Conservation (phyloP, 345 rosid genomes). For the Heritiera fomes region DNA sequence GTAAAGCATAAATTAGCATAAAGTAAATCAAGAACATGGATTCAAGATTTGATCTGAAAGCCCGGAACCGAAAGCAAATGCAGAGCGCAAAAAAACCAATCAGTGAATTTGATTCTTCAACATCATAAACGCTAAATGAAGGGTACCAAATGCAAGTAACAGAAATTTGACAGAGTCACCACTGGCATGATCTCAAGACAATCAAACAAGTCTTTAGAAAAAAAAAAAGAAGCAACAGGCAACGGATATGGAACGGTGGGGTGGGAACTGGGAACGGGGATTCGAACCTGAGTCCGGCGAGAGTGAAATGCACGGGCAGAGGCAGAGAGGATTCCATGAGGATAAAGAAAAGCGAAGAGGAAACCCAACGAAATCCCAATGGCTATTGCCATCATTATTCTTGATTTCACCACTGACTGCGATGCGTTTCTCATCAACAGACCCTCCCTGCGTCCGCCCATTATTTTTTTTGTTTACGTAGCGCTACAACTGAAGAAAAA, state of each 20-base stretch:
- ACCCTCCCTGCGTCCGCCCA: slow-evolving; percentile 12
- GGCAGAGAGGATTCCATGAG: slow-evolving; percentile 40
- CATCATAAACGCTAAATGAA: background rate
- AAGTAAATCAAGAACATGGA: background rate
- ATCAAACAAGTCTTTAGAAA: background rate
- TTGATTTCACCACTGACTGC: slow-evolving; percentile 8
- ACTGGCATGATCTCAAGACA: background rate
- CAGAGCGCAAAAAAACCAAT: background rate
- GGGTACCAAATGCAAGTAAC: background rate
- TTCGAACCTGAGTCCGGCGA: slow-evolving; percentile 28
- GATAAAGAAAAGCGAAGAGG: slow-evolving; percentile 43
- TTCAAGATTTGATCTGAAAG: background rate
- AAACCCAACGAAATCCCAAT: slow-evolving; percentile 46
- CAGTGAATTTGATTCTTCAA: background rate
- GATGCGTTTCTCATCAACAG: slow-evolving; percentile 8
- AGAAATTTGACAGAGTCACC: background rate
- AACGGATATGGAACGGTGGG: background rate
- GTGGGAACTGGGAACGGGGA: background rate
- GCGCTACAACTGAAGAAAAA: background rate
- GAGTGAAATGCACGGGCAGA: slow-evolving; percentile 15
- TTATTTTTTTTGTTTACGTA: background rate
- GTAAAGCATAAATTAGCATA: background rate
- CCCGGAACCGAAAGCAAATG: background rate
- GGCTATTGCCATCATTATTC: slow-evolving; percentile 33
- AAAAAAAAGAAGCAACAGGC: background rate